Percentiles rank a stretch among this genome's conserved stretches.
phyloP scores from a whole-genome alignment of 176 grass and related monocot species.

The Puya raimondii region DNA sequence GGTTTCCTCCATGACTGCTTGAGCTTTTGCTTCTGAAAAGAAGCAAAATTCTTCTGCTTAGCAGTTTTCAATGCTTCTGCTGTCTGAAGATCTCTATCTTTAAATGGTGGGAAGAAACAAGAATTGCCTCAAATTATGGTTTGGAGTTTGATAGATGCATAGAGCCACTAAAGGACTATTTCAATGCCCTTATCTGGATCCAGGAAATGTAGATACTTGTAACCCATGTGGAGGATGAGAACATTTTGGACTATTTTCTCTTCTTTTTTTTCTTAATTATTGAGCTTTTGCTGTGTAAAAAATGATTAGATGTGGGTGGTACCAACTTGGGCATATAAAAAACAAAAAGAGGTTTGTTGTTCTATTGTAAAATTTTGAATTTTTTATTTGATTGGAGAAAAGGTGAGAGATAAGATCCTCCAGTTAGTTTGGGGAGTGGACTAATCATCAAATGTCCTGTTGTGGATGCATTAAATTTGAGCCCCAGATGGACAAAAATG shows the following conservation, averaged over 20 bases:
- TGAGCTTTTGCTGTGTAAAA: neutral
- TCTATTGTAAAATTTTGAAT: neutral
- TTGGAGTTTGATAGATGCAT: neutral
- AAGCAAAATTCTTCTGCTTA: too few species aligned
- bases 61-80: too few species aligned
- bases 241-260: neutral
- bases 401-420: neutral
- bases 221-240: neutral
- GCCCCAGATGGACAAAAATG: neutral
- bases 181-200: neutral
- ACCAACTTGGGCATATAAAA: neutral
- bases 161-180: neutral
- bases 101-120: neutral
- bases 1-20: conserved; percentile 17
- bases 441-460: neutral
- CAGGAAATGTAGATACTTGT: neutral
- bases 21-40: too few species aligned
- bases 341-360: neutral
- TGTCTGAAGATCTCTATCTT: too few species aligned
- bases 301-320: neutral
- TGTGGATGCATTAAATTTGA: neutral
- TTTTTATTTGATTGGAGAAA: neutral
- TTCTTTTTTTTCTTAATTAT: neutral
- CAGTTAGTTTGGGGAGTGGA: neutral
- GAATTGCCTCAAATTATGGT: neutral